phyloP scores from a whole-genome alignment of 1,284 basidiomycete species.

The Ganoderma meredithae region DNA sequence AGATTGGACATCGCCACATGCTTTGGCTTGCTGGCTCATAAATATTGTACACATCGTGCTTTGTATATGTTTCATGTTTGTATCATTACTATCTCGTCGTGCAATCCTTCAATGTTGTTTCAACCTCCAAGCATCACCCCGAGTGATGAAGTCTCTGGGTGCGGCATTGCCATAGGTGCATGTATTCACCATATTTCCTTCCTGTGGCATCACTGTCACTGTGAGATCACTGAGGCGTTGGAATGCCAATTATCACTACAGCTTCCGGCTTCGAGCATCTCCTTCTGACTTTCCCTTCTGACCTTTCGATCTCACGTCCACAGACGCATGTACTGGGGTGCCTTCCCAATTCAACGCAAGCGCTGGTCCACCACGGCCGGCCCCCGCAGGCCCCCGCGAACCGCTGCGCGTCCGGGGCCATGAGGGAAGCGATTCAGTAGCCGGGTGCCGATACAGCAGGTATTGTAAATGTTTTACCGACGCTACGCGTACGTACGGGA shows the following conservation, averaged over 20 bases:
- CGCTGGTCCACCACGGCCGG: not conserved
- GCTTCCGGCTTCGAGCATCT: conserved; percentile 11
- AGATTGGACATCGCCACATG: conserved; percentile 1
- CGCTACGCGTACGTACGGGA: not conserved
- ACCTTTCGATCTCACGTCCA: conserved; percentile 9
- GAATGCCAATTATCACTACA: not conserved
- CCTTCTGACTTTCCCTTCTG: conserved; percentile 17
- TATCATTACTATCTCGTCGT: conserved; percentile 21
- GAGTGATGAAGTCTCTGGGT: not conserved
- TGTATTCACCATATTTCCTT: not conserved
- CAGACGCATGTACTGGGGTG: not conserved
- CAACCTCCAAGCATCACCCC: not conserved
- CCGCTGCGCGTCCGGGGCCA: not conserved
- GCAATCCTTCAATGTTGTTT: not conserved
- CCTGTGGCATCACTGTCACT: not conserved
- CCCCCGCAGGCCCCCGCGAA: not conserved
- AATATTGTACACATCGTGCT: conserved; percentile 7
- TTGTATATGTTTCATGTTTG: conserved; percentile 31
- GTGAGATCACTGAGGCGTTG: not conserved
- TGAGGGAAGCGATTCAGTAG: not conserved
- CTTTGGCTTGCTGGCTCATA: conserved; percentile 1
- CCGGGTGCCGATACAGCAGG: not conserved
- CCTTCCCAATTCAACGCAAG: not conserved
- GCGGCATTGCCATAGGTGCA: not conserved
- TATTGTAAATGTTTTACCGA: not conserved